These are phyloP conservation scores for Xylaria sp. DNA, from an alignment of 2,329 filamentous ascomycete genomes.

Conservation along the genomic window DNA sequence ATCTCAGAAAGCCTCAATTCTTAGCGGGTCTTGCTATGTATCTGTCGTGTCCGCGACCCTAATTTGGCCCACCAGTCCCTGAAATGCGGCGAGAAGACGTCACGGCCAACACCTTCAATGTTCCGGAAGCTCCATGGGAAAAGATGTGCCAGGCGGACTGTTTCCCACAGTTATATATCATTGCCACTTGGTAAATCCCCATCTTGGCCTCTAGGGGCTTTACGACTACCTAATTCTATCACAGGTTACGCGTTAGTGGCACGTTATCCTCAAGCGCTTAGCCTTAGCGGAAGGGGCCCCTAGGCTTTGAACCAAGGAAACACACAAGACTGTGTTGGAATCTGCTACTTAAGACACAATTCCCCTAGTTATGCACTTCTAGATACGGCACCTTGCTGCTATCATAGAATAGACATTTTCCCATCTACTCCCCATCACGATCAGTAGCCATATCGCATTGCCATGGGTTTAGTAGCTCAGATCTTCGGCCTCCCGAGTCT, in stretches of 20 bases:
- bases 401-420: neutral
- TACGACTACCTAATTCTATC: neutral
- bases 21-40: neutral
- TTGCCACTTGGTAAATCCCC: neutral
- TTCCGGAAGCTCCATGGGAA: neutral
- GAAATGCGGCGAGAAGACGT: neutral
- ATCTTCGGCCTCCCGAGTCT: slow-evolving; percentile 36
- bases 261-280: neutral
- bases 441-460: neutral
- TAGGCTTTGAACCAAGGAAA: neutral
- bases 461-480: slow-evolving; percentile 18
- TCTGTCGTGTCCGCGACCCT: neutral
- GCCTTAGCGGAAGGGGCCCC: neutral
- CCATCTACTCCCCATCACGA: neutral
- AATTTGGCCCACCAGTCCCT: neutral
- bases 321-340: neutral
- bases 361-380: neutral
- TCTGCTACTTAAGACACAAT: neutral
- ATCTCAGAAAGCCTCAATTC: neutral
- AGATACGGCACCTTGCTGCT: neutral
- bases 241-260: neutral
- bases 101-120: neutral
- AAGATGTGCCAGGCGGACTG: neutral
- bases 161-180: neutral
- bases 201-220: neutral